These are phyloP conservation scores for Alternaria angustiovoidea DNA, from an alignment of 2,329 filamentous ascomycete species.

Conservation along the genomic window DNA sequence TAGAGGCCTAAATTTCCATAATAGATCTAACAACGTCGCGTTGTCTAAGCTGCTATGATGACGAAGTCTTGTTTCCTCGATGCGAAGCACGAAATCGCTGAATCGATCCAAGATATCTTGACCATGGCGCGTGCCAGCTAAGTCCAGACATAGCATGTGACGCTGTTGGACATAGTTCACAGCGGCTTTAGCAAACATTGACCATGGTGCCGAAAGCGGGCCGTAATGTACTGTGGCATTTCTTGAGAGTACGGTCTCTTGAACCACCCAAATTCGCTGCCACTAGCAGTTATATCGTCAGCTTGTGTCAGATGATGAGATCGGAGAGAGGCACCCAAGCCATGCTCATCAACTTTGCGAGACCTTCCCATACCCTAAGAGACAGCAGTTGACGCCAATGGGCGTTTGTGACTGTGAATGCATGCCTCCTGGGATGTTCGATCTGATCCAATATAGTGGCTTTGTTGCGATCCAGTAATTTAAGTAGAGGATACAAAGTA, in stretches of 20 bases:
- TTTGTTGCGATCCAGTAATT: constrained; percentile 14
- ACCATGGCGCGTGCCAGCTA: constrained; percentile 13
- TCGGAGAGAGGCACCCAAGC: constrained; percentile 12
- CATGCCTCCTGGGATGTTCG: constrained; percentile 10
- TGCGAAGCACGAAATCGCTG: constrained; percentile 24
- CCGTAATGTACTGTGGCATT: constrained; percentile 29
- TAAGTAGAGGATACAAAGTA: constrained; percentile 3
- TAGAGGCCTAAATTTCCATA: constrained; percentile 29
- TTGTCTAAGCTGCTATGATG: neutral
- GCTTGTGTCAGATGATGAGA: neutral
- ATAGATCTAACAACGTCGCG: constrained; percentile 21
- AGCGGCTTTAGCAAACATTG: constrained; percentile 32
- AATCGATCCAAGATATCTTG: constrained; percentile 22
- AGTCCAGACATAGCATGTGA: constrained; percentile 17
- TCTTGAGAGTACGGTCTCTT: constrained; percentile 31
- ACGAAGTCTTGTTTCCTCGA: constrained; percentile 22
- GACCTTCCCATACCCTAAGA: constrained; percentile 21
- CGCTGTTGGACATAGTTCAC: constrained; percentile 19
- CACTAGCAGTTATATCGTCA: constrained; percentile 24
- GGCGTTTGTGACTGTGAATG: constrained; percentile 6
- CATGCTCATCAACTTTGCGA: constrained; percentile 23
- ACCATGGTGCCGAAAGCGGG: constrained; percentile 30
- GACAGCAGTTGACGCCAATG: constrained; percentile 15
- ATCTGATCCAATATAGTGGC: constrained; percentile 1
- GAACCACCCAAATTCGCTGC: constrained; percentile 34